Evolutionary conservation across 129 eudicot species (phyloP), one percentile per base, ranked within the genome.

Genomic region (Centella asiatica): DNA sequence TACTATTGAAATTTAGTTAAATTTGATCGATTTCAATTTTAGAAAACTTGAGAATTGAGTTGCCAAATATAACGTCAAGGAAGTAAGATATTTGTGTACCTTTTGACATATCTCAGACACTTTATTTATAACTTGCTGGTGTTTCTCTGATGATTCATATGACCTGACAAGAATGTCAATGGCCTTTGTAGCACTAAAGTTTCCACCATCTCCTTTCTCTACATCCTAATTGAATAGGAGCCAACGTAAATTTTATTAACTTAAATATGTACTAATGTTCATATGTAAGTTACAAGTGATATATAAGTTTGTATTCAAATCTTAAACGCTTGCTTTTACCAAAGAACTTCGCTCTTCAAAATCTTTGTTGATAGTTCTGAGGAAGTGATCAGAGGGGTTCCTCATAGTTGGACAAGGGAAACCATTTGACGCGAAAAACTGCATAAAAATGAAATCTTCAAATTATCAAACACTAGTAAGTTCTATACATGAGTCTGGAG

Each of bases 301-400:
- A n/a, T n/a, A n/a, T n/a, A n/a, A n/a, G n/a, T n/a, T n/a, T n/a
- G n/a, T n/a, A n/a, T n/a, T n/a, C n/a, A n/a, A 1, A 6, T 42
- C 2, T 10, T 14, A 45, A 45, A 8, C n/a, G 5, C 1, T 19
- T 26, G 32, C 39, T 39, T 6, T 62, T 47, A 63, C 72, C 83
- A 69, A 42, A n/a, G n/a, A n/a, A n/a, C n/a, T n/a, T n/a, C n/a
- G n/a, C n/a, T n/a, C 53, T 29, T 73, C 66, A 23, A 78, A 78
- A 62, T 73, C 83, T 26, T 65, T 78, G 58, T 78, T 78, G 39
- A 73, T 28, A 8, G 78, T 73, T 44, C 33, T 57, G 0, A 78
- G 69, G 28, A 13, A 78, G 72, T 78, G 78, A 64, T 78, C 83
- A 13, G 83, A 65, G 27, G 75, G 83, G 42, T 69, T 78, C 48